Evolutionary conservation across 164 flowering plant genomes (phyloP).

Genomic region (Buxus sempervirens): DNA sequence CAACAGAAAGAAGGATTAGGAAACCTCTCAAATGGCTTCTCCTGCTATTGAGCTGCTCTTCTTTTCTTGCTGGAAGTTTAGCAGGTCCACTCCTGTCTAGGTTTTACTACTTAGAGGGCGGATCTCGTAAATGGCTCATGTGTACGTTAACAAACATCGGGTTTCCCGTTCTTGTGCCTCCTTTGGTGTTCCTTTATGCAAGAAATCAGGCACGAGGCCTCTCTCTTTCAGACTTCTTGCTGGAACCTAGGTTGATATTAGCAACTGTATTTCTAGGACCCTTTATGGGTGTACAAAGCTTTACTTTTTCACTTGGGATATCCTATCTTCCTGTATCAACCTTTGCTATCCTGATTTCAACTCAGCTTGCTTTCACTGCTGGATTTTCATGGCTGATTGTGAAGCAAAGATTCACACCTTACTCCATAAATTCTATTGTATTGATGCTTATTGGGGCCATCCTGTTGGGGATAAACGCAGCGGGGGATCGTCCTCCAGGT

Average conservation of each 20-base stretch:
- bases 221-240: background rate
- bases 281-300: constrained; percentile 11
- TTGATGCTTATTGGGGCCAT: constrained; percentile 18
- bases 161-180: no score
- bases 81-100: no score
- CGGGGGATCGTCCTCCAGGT: constrained; percentile 19
- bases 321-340: constrained; percentile 21
- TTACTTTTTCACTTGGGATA: constrained; percentile 10
- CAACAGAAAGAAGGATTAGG: no score
- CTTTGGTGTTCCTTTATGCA: no score
- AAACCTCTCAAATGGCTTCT: no score
- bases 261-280: constrained; percentile 10
- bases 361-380: constrained; percentile 26
- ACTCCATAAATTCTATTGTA: constrained; percentile 18
- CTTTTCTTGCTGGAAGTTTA: no score
- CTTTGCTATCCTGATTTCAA: constrained; percentile 18
- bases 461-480: constrained; percentile 17
- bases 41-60: no score
- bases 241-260: background rate
- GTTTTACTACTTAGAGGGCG: no score
- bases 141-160: no score
- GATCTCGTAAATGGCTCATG: no score
- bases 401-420: constrained; percentile 24
- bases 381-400: constrained; percentile 23
- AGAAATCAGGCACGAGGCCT: no score